A percentile compares a stretch with the other conserved stretches of the same genome.
These are phyloP conservation scores for Cystofilobasidium macerans DNA, from an alignment of 768 basidiomycete species.

Conservation along the genomic window DNA sequence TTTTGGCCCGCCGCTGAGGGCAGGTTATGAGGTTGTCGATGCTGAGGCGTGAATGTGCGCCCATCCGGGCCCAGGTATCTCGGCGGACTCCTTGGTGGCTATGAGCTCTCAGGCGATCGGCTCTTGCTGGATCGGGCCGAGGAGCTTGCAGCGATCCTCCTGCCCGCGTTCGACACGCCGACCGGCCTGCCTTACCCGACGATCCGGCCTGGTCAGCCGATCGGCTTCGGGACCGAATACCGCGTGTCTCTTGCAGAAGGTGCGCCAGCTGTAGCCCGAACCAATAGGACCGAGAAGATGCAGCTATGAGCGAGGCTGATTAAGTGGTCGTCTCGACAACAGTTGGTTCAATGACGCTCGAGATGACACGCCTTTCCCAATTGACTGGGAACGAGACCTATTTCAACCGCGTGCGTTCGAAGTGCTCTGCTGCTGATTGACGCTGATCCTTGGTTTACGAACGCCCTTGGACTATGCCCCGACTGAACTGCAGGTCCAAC, in stretches of 20 bases:
- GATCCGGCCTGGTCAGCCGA: conserved; percentile 35
- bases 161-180: conserved; percentile 37
- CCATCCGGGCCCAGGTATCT: too few relatives aligned
- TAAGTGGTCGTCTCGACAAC: too few relatives aligned
- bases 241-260: conserved; percentile 28
- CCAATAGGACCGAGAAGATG: too few relatives aligned
- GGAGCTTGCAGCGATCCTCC: conserved; percentile 39
- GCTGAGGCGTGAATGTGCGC: too few relatives aligned
- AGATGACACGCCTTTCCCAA: conserved; percentile 39
- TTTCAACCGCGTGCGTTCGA: conserved; percentile 33
- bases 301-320: too few relatives aligned
- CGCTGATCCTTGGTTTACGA: not conserved
- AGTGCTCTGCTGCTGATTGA: not conserved
- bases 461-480: not conserved
- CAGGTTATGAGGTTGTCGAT: too few relatives aligned
- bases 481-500: conserved; percentile 31
- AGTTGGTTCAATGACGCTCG: conserved; percentile 40
- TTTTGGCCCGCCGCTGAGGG: too few relatives aligned
- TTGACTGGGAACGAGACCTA: conserved; percentile 39
- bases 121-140: conserved; percentile 40
- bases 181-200: conserved; percentile 36
- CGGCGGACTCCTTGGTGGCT: conserved; percentile 40
- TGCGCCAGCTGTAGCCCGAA: not conserved
- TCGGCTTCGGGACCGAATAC: not conserved
- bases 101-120: conserved; percentile 39